These are phyloP conservation scores for Phycomyces nitens DNA, from an alignment of 192 early-diverging fungal species.

Conservation along the genomic window DNA sequence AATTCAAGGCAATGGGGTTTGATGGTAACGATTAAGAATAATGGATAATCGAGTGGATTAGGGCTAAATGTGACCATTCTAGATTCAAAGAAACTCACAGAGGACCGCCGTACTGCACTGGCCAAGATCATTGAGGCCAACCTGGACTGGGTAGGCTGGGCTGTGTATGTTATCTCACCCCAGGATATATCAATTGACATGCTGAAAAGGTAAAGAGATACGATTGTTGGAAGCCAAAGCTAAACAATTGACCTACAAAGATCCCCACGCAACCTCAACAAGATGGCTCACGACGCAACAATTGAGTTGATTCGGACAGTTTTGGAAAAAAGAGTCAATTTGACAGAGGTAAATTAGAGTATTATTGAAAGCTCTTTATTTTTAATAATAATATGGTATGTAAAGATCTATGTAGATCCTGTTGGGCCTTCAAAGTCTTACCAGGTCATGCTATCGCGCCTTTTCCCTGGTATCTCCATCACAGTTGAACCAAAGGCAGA, in stretches of 20 bases:
- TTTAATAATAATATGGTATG: background rate
- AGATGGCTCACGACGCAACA: slow-evolving; percentile 90
- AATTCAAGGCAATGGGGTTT: slow-evolving; percentile 74
- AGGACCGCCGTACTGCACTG: slow-evolving; percentile 65
- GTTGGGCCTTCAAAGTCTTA: slow-evolving; percentile 91
- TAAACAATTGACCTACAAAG: slow-evolving; percentile 32
- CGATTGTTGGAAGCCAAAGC: background rate
- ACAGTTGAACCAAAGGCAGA: slow-evolving; percentile 95
- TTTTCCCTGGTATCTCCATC: slow-evolving; percentile 78
- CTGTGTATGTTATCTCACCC: slow-evolving; percentile 77
- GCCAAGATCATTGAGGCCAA: slow-evolving; percentile 60
- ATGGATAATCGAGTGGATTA: too few species aligned
- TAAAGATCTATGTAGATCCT: slow-evolving; percentile 87
- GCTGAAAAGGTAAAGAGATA: slow-evolving; percentile 61
- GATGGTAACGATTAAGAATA: too few species aligned
- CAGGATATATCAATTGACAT: slow-evolving; percentile 91
- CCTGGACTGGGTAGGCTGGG: slow-evolving; percentile 77
- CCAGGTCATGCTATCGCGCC: slow-evolving; percentile 64
- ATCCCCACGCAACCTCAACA: slow-evolving; percentile 88
- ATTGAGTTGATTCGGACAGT: slow-evolving; percentile 75
- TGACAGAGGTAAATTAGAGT: slow-evolving; percentile 60
- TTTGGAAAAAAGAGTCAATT: slow-evolving; percentile 56
- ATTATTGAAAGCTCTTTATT: too few species aligned
- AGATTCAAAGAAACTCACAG: slow-evolving; percentile 95
- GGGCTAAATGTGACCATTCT: too few species aligned